Conservation (phyloP, 345 rosid species). For the Fremontodendron californicum region DNA sequence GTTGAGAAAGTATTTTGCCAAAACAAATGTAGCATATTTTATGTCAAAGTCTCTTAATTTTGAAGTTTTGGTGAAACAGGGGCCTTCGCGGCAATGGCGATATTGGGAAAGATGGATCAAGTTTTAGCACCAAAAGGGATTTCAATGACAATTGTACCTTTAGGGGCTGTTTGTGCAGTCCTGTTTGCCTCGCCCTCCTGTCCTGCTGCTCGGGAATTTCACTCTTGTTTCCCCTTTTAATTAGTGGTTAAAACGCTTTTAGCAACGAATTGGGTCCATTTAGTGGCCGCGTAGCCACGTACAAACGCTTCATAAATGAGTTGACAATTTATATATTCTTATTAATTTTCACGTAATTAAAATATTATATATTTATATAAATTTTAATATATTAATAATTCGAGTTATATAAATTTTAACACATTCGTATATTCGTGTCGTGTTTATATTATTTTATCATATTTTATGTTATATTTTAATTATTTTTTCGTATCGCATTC, state of each 20-base stretch:
- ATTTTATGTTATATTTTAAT: too few species aligned
- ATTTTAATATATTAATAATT: too few species aligned
- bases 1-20: neutral
- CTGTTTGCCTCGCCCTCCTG: constrained; percentile 72
- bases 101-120: constrained; percentile 83
- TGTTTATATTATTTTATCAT: too few species aligned
- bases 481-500: too few species aligned
- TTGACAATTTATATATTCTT: too few species aligned
- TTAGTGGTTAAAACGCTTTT: neutral
- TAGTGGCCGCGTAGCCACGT: too few species aligned
- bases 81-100: constrained; percentile 95
- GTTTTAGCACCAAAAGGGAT: constrained; percentile 65
- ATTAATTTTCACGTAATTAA: too few species aligned
- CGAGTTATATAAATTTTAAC: too few species aligned
- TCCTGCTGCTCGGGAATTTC: constrained; percentile 74
- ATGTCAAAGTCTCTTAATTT: neutral
- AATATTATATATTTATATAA: too few species aligned
- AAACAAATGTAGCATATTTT: neutral
- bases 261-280: neutral
- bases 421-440: too few species aligned
- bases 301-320: too few species aligned
- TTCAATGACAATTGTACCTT: constrained; percentile 77
- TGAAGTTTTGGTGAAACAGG: constrained; percentile 35
- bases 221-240: neutral
- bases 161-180: constrained; percentile 87